Evolutionary conservation across 1,284 basidiomycete species (phyloP), one percentile per base, ranked within the genome.

Genomic region (Rhodotorula mucilaginosa): DNA sequence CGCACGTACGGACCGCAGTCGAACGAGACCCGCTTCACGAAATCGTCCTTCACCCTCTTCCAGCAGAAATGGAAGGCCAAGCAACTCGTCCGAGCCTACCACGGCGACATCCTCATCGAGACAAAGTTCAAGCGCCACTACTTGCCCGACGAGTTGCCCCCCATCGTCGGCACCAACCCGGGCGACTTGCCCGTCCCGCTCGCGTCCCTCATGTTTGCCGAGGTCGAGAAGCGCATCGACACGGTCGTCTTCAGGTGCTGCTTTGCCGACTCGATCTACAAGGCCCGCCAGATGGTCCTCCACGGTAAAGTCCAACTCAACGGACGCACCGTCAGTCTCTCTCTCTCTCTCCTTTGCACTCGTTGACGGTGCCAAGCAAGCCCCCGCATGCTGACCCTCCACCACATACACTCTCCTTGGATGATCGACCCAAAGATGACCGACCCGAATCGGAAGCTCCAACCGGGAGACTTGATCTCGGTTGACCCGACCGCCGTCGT

Each of bases 121-220:
- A 91, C 90, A 79, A 88, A 89, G 56, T 98, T 98, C 87, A 95
- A 96, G 81, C 88, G 91, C 64, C 96, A 93, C 91, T 98, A 93
- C 81, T 86, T 99, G 31, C 96, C 96, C 16, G 85, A 87, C 69
- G 88, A 87, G 0, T 84, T 99, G 19, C 95, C 96, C 0, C 90
- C 92, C 76, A 91, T 97, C 65, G 89, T 91, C 61, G 88, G 61
- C 19, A 65, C 31, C 39, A 68, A 70, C 56, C 68, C 61, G 19
- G 52, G n/a, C 54, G 70, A 61, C 72, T 52, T 47, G 21, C 49
- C 51, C 68, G 77, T 79, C 29, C 91, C 91, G 2, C 88, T 96
- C 23, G 91, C 90, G 62, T 92, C 90, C 80, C 86, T 97, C 85
- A 93, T 97, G 90, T 92, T 93, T 80, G 82, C 86, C 2, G 91